Percentiles rank a stretch among this genome's conserved stretches.
These are phyloP conservation scores for Pichia sp. DNA, from an alignment of 1,139 yeast genomes.

Conservation along the genomic window DNA sequence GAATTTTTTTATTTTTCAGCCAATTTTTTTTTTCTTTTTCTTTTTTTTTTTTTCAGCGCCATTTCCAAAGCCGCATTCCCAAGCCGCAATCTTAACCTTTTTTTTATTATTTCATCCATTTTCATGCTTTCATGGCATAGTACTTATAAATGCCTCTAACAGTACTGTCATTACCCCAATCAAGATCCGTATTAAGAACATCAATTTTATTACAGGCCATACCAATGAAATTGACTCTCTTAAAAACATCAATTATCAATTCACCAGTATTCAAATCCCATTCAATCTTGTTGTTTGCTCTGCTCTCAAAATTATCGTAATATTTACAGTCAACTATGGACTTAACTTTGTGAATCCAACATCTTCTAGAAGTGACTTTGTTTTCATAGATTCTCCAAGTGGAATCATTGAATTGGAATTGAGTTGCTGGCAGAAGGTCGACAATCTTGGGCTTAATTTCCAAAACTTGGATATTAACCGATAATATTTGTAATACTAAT, in stretches of 20 bases:
- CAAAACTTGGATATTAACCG: slow-evolving; percentile 5
- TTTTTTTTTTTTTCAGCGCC: too few species aligned
- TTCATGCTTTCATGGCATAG: slow-evolving; percentile 30
- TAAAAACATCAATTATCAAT: slow-evolving; percentile 46
- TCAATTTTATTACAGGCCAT: slow-evolving; percentile 58
- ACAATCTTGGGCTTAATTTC: slow-evolving; percentile 9
- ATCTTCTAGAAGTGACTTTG: slow-evolving; percentile 65
- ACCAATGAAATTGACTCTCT: slow-evolving; percentile 52
- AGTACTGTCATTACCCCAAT: slow-evolving; percentile 55
- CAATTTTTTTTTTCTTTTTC: too few species aligned
- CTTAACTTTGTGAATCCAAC: slow-evolving; percentile 45
- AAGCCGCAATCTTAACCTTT: neutral
- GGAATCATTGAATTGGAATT: slow-evolving; percentile 16
- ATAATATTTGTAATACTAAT: slow-evolving; percentile 1
- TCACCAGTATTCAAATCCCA: slow-evolving; percentile 65
- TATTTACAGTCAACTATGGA: slow-evolving; percentile 7
- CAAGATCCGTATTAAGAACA: slow-evolving; percentile 43
- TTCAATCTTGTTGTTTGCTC: slow-evolving; percentile 15
- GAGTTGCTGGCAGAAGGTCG: slow-evolving; percentile 8
- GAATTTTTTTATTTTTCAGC: too few species aligned
- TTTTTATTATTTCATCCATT: too few species aligned
- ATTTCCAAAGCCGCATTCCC: neutral
- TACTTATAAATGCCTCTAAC: slow-evolving; percentile 71
- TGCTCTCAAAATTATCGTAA: slow-evolving; percentile 23
- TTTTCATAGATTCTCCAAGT: slow-evolving; percentile 46